Percentiles rank a stretch among this genome's conserved stretches.
Conservation (phyloP, 73 alveolate genomes). For the Effrenium voratum region DNA sequence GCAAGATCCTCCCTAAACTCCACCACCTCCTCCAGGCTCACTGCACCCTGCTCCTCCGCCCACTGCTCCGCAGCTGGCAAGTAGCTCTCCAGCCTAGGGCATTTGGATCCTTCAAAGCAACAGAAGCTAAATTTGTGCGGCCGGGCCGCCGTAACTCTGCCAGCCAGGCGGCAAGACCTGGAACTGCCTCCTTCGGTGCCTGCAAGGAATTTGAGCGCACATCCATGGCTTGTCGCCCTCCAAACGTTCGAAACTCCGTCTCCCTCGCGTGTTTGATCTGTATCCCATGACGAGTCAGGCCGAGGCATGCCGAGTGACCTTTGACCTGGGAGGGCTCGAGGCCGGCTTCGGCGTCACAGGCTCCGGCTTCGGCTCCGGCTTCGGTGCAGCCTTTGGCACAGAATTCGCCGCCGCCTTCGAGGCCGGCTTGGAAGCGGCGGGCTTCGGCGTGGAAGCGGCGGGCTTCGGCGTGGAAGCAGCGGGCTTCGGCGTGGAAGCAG, state of each 20-base stretch:
- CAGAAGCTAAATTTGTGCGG: too few species aligned
- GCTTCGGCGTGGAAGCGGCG: background rate
- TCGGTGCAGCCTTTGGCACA: background rate
- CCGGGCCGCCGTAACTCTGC: too few species aligned
- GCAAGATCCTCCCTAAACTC: slow-evolving; percentile 65
- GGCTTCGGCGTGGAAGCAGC: background rate
- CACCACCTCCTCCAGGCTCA: slow-evolving; percentile 67
- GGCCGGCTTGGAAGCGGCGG: background rate
- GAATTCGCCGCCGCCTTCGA: slow-evolving; percentile 4
- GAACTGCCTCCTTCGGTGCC: too few species aligned
- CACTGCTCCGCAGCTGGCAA: slow-evolving; percentile 48
- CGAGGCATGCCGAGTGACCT: too few species aligned
- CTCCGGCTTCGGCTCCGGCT: background rate
- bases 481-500: background rate
- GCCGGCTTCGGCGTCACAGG: too few species aligned
- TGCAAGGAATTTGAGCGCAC: too few species aligned
- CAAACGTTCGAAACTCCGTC: too few species aligned
- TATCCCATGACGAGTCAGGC: too few species aligned
- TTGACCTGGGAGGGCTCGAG: too few species aligned
- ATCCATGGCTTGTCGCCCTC: too few species aligned
- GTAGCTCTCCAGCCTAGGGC: slow-evolving; percentile 46
- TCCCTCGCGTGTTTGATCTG: too few species aligned
- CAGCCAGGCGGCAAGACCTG: too few species aligned
- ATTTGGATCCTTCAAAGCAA: background rate
- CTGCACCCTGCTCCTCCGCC: slow-evolving; percentile 79